phyloP scores from a whole-genome alignment of 192 early-diverging fungal species.

The Coemansia nantahalensis region DNA sequence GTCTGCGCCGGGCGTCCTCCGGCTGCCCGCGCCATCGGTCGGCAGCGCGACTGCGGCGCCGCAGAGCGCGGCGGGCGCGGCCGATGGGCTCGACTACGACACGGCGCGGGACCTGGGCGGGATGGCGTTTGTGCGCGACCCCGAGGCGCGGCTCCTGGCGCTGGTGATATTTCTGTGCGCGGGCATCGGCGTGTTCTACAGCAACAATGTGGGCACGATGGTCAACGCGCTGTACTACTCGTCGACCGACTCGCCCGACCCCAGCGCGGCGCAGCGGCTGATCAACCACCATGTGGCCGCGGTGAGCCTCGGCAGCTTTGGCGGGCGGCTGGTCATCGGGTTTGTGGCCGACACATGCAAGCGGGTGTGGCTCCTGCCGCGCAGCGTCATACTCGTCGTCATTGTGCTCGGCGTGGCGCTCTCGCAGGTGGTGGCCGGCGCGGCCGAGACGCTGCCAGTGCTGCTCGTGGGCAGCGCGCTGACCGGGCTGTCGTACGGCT shows the following conservation, averaged over 20 bases:
- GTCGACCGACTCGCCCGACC: conserved; percentile 21
- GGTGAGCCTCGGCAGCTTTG: conserved; percentile 49
- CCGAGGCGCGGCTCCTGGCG: conserved; percentile 48
- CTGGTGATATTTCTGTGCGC: conserved; percentile 50
- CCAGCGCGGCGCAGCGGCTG: conserved; percentile 43
- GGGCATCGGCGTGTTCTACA: conserved; percentile 54
- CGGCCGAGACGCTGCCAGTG: conserved; percentile 15
- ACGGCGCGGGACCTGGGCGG: conserved; percentile 51
- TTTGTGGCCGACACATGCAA: conserved; percentile 40
- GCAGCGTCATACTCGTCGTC: conserved; percentile 40
- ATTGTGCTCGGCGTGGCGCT: conserved; percentile 27
- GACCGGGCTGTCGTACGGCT: conserved; percentile 50
- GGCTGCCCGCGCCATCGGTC: neutral
- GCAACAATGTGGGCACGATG: conserved; percentile 53
- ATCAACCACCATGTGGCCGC: conserved; percentile 52
- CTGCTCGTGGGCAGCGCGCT: conserved; percentile 39
- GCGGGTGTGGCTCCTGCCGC: conserved; percentile 40
- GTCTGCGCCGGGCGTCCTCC: too few species aligned
- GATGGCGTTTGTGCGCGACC: conserved; percentile 37
- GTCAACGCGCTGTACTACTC: conserved; percentile 53
- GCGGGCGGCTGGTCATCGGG: conserved; percentile 43
- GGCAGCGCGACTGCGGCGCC: neutral
- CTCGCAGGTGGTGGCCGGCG: conserved; percentile 37
- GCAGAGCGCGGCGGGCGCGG: neutral
- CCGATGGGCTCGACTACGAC: conserved; percentile 47